These are phyloP conservation scores for Arachis stenosperma DNA, from an alignment of 306 rosid genomes.

Conservation along the genomic window DNA sequence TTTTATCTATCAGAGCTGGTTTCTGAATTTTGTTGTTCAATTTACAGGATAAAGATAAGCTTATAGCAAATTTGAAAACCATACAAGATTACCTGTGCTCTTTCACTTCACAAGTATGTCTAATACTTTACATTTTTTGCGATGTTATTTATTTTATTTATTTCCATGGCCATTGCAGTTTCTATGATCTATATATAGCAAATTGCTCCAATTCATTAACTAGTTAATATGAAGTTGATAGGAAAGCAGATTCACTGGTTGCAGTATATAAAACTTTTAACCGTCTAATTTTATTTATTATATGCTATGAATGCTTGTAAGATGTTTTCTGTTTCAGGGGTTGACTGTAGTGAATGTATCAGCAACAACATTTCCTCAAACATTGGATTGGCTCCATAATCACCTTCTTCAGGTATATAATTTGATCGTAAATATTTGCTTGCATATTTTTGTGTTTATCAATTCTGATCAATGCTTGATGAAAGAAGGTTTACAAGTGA, in stretches of 20 bases:
- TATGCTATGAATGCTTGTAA: background rate
- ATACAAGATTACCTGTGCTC: conserved; percentile 94
- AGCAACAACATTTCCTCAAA: conserved; percentile 88
- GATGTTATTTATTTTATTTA: conserved; percentile 8
- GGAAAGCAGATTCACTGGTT: background rate
- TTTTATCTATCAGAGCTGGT: conserved; percentile 6
- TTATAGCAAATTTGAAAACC: conserved; percentile 80
- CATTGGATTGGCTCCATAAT: conserved; percentile 86
- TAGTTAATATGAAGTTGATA: conserved; percentile 23
- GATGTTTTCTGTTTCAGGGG: conserved; percentile 61
- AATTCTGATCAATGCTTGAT: background rate
- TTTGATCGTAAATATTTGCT: background rate
- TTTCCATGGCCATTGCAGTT: background rate
- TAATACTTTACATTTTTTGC: background rate
- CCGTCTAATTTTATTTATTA: conserved; percentile 1
- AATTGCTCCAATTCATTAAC: conserved; percentile 1
- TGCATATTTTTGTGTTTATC: conserved; percentile 9
- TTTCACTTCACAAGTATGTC: conserved; percentile 80
- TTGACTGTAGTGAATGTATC: conserved; percentile 84
- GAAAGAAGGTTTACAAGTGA: conserved; percentile 4
- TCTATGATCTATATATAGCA: background rate
- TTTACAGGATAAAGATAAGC: conserved; percentile 79
- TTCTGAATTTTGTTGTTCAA: conserved; percentile 33
- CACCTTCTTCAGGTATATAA: conserved; percentile 88
- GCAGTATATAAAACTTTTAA: conserved; percentile 9